A percentile compares a stretch with the other conserved stretches of the same genome.
Conservation (phyloP, 2,329 filamentous ascomycete genomes). For the Colletotrichum trifolii region DNA sequence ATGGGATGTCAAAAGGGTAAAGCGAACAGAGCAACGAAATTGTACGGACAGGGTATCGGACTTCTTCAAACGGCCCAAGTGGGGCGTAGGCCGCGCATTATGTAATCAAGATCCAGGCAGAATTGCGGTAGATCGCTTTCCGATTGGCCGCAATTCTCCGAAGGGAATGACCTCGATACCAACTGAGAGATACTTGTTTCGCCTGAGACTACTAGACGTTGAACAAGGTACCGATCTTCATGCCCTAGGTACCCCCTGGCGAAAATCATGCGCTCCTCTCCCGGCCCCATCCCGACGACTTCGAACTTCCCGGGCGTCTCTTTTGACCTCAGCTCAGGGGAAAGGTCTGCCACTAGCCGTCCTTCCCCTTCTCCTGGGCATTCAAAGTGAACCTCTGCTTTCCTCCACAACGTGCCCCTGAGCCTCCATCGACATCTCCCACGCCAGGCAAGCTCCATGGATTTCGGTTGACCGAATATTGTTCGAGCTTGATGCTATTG, state of each 20-base stretch:
- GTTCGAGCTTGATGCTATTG: constrained; percentile 23
- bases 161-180: constrained; percentile 1
- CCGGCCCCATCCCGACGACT: constrained; percentile 23
- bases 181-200: constrained; percentile 4
- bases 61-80: constrained; percentile 33
- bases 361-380: constrained; percentile 33
- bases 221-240: not conserved
- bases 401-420: constrained; percentile 32
- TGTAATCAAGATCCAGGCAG: constrained; percentile 6
- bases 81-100: constrained; percentile 22
- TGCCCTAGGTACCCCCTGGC: constrained; percentile 5
- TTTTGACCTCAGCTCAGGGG: too few species aligned
- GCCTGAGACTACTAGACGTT: too few species aligned
- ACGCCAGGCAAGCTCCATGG: constrained; percentile 6
- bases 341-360: not conserved
- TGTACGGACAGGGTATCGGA: not conserved
- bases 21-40: not conserved
- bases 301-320: too few species aligned
- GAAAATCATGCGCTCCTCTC: constrained; percentile 31
- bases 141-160: constrained; percentile 30
- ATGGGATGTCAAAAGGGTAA: not conserved
- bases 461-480: not conserved
- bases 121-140: not conserved
- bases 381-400: constrained; percentile 35
- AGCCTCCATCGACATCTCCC: constrained; percentile 27